A percentile compares a stretch with the other conserved stretches of the same genome.
phyloP scores from a whole-genome alignment of 1,139 yeast genomes.

The Candida gigantensis region DNA sequence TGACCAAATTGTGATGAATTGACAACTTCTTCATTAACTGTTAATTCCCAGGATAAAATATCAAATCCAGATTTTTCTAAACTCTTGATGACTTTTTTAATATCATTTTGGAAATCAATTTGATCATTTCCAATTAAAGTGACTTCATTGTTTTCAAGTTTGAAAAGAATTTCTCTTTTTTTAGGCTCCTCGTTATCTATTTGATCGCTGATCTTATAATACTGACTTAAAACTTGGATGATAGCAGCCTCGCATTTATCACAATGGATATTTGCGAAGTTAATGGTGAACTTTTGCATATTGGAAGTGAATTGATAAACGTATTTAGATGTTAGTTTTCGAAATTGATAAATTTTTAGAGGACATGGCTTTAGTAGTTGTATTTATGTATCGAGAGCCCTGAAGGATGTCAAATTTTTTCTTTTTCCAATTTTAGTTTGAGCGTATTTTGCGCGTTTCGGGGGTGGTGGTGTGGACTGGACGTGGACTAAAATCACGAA shows the following conservation, averaged over 20 bases:
- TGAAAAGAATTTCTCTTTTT: conserved; percentile 16
- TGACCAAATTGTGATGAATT: conserved; percentile 14
- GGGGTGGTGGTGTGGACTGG: too few relatives aligned
- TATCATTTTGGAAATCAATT: conserved; percentile 13
- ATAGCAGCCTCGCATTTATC: conserved; percentile 47
- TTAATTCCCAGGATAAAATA: conserved; percentile 35
- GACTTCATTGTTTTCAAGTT: conserved; percentile 22
- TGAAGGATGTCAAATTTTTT: too few relatives aligned
- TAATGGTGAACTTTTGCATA: conserved; percentile 31
- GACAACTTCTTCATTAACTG: conserved; percentile 18
- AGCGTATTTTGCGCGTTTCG: too few relatives aligned
- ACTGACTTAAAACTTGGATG: conserved; percentile 16
- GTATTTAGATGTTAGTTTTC: too few relatives aligned
- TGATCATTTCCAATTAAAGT: conserved; percentile 20
- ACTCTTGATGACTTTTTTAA: conserved; percentile 26
- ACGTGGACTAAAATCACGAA: too few relatives aligned
- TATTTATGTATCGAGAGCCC: too few relatives aligned
- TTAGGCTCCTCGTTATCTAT: conserved; percentile 16
- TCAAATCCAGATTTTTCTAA: conserved; percentile 33
- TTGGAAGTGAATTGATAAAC: too few relatives aligned
- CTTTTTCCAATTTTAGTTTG: too few relatives aligned
- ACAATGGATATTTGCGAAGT: conserved; percentile 53
- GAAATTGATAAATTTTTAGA: too few relatives aligned
- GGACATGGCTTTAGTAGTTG: too few relatives aligned
- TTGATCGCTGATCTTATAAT: conserved; percentile 15